phyloP scores from a whole-genome alignment of 2,329 filamentous ascomycete genomes.

The Sporothrix phasma region DNA sequence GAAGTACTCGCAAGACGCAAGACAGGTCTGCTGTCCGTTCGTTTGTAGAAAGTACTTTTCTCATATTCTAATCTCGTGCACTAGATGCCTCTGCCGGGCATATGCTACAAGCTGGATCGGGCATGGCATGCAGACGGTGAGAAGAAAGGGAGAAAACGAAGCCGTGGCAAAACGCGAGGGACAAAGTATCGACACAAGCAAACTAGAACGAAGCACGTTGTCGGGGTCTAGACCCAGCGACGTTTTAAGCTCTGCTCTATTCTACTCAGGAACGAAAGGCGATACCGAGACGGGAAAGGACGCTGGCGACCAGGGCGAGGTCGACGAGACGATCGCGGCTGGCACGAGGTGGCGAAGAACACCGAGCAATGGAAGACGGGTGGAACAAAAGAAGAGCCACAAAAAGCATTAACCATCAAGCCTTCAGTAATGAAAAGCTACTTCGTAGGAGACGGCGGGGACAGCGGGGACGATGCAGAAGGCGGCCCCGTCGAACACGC shows the following conservation, averaged over 20 bases:
- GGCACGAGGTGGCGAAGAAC: not conserved
- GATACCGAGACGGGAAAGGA: not conserved
- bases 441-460: not conserved
- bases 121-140: not conserved
- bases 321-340: not conserved
- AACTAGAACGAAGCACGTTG: not conserved
- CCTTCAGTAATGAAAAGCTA: too few species aligned
- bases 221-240: not conserved
- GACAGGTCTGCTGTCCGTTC: too few species aligned
- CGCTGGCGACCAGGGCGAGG: not conserved
- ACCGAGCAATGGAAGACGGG: not conserved
- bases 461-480: not conserved
- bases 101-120: not conserved
- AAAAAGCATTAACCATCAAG: not conserved
- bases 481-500: not conserved
- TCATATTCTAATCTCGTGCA: too few species aligned
- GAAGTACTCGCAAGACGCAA: too few species aligned
- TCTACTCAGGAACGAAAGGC: not conserved
- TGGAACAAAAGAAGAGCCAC: not conserved
- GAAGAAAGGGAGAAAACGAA: not conserved
- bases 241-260: not conserved
- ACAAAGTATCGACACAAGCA: not conserved
- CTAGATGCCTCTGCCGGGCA: not conserved
- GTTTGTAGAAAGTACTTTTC: too few species aligned
- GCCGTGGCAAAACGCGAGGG: not conserved